Base-by-base conservation (phyloP, 2,329 filamentous ascomycete genomes). In the Westerdykella sp. region DNA sequence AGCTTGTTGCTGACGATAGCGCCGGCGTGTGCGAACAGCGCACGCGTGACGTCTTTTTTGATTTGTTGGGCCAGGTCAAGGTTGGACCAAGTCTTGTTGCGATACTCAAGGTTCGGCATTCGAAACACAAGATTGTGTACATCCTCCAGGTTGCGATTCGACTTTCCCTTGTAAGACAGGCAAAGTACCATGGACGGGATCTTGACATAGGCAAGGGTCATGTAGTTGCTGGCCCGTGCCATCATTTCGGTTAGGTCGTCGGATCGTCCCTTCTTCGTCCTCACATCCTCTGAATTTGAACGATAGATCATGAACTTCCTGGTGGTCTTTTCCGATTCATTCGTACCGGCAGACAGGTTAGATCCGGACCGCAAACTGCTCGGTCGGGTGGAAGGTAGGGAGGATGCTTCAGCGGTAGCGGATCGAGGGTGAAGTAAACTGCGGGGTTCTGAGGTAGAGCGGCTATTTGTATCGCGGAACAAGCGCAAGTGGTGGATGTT, bases 51-150 rank as follows among this genome's bases (percentile, higher is more conserved):
- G 37, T 95, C 90, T 63, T 90, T 94, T 72, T 98, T 97, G 42
- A 98, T 76, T 12, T 89, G 85, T 38, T 97, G 75, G 1, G 91
- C 90, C 9, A 98, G 79, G 60, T 98, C 93, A 6, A 98, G 78
- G 64, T 97, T 98, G 6, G 89, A 96, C 93, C 93, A 98, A 7
- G 90, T 97, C 74, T 98, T 98, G 75, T 98, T 98, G 50, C 88
- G 82, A 71, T 95, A 97, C 65, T 98, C 93, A 37, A 98, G 83
- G 2, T 86, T 85, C 3, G 93, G 93, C 69, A 98, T 80, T 28
- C 88, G 83, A 78, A 98, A 98, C 39, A 98, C 93, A 55, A 98
- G 94, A 62, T 97, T 85, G 68, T 98, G 91, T 13, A 98, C 85
- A 66, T 98, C 94, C 69, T 96, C 89, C 44, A 98, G 78, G 59